Base-by-base conservation (phyloP, 1,284 basidiomycete genomes). In the Cryptococcus neoformans region DNA sequence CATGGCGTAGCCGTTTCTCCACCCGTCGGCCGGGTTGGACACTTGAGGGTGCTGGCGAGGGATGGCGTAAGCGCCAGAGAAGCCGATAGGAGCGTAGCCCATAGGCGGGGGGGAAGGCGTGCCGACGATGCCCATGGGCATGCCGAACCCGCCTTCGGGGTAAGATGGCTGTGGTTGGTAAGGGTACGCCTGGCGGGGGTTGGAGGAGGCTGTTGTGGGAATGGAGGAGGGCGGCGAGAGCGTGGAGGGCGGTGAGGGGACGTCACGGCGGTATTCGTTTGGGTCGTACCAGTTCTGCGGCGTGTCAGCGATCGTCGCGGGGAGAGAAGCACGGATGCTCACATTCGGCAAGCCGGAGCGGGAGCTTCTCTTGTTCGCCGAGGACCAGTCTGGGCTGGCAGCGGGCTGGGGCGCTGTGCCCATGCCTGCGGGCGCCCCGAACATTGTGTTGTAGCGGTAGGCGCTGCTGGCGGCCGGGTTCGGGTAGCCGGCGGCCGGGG, bases 401-500 rank as follows among this genome's bases (percentile, higher is more conserved):
- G 53, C 21, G 42, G 64, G 44, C 54, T 61, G 35, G 21, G 56
- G 58, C 21, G 21, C 21, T 21, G 21, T 21, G 21, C 21, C 21
- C 47, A 48, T 48, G 34, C 47, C 47, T 8, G 53, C 62, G 28
- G 74, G 71, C 2, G 74, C 72, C 4, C 72, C 74, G 56, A 76
- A 76, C 2, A 74, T 70, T 21, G 69, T 69, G 57, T 71, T 73
- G 58, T 72, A 76, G n/a, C 70, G 62, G 57, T 73, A 75, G 28
- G 28, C 28, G 21, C 21, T 21, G 49, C 70, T 68, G 49, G 59
- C 63, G 17, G 40, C 42, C 5, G 45, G 34, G 21, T 34, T 21
- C 16, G 53, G 41, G 46, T 57, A 60, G 11, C 52, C 39, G 49
- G 57, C 60, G 8, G 65, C 60, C 34, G 63, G 62, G 16, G 63